These are phyloP conservation scores for Cryptococcus neoformans DNA, from an alignment of 1,284 basidiomycete species.

Conservation along the genomic window DNA sequence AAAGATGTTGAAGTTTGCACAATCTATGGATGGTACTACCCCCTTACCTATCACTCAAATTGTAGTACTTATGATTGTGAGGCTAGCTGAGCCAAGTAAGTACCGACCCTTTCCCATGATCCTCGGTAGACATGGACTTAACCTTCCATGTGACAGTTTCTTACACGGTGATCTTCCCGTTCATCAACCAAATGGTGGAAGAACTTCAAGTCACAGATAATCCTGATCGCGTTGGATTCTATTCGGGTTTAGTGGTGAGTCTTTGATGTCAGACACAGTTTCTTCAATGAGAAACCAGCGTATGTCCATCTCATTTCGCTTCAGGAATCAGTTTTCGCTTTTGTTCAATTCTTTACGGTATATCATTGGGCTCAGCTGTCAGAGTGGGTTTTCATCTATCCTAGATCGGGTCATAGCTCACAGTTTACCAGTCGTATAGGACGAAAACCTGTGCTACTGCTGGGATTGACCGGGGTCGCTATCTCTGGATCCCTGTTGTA, in stretches of 20 bases:
- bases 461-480: constrained; percentile 40
- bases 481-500: constrained; percentile 42
- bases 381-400: constrained; percentile 22
- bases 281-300: neutral
- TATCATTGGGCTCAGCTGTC: constrained; percentile 48
- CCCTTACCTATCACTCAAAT: constrained; percentile 34
- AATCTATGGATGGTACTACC: constrained; percentile 7
- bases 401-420: neutral
- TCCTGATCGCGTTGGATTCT: constrained; percentile 46
- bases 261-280: neutral
- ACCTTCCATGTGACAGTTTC: neutral
- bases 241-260: constrained; percentile 43
- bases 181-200: constrained; percentile 51
- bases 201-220: constrained; percentile 48
- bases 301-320: neutral
- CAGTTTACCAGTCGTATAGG: constrained; percentile 30
- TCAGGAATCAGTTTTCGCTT: constrained; percentile 44
- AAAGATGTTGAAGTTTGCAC: neutral
- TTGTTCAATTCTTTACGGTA: constrained; percentile 46
- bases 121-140: neutral
- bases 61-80: constrained; percentile 35
- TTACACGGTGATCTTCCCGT: constrained; percentile 51
- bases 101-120: neutral
- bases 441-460: constrained; percentile 40
- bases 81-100: constrained; percentile 41